Percentiles rank a stretch among this genome's conserved stretches.
phyloP scores from a whole-genome alignment of 495 filamentous ascomycete genomes.

The Xylaria castorea region DNA sequence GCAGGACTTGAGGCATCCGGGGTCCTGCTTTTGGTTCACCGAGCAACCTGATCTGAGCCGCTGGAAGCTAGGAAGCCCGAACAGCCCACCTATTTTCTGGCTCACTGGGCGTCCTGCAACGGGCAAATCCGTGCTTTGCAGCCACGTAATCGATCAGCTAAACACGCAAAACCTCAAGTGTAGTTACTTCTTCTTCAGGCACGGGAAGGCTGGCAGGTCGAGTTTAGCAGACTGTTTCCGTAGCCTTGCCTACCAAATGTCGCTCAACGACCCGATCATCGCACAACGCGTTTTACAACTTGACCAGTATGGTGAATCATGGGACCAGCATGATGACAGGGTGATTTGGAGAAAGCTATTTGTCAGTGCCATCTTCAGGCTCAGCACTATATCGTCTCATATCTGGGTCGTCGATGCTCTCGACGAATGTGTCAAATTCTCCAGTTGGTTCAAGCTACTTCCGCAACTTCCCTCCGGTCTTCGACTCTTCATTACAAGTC shows the following conservation, averaged over 20 bases:
- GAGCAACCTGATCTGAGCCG: constrained; percentile 19
- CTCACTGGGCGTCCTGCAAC: constrained; percentile 37
- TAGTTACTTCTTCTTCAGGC: constrained; percentile 42
- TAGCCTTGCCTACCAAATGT: constrained; percentile 42
- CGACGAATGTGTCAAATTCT: constrained; percentile 31
- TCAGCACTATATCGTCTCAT: constrained; percentile 27
- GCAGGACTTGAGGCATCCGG: constrained; percentile 33
- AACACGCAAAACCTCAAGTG: constrained; percentile 24
- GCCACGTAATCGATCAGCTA: constrained; percentile 40
- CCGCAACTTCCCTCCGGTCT: constrained; percentile 30
- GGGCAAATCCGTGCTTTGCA: constrained; percentile 41
- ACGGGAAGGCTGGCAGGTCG: constrained; percentile 21
- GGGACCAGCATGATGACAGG: constrained; percentile 30
- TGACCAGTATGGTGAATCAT: constrained; percentile 11
- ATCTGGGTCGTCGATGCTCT: constrained; percentile 41
- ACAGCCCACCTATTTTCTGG: constrained; percentile 35
- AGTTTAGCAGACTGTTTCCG: constrained; percentile 32
- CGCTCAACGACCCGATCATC: constrained; percentile 29
- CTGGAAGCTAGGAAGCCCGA: constrained; percentile 29
- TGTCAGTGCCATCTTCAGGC: constrained; percentile 30
- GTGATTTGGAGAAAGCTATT: constrained; percentile 39
- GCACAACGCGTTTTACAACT: constrained; percentile 30
- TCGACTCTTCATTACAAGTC: constrained; percentile 37
- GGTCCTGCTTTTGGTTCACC: constrained; percentile 40
- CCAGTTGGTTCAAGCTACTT: constrained; percentile 28